These are phyloP conservation scores for Debaryomyces fabryi DNA, from an alignment of 1,139 yeast species.

Conservation along the genomic window DNA sequence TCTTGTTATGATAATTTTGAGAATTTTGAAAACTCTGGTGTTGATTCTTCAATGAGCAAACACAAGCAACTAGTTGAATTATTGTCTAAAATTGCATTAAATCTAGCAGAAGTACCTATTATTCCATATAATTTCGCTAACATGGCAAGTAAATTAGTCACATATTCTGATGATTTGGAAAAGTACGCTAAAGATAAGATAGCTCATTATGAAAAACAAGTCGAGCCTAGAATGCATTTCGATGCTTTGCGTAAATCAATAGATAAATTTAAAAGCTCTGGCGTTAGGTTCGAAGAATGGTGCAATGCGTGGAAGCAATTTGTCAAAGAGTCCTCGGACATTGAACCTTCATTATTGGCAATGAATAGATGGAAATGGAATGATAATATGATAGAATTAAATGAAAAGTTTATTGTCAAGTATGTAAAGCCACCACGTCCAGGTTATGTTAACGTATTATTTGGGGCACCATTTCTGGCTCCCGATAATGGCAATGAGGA, in stretches of 20 bases:
- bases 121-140: conserved; percentile 67
- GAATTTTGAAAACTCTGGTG: conserved; percentile 45
- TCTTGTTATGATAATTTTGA: conserved; percentile 72
- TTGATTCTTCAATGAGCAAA: conserved; percentile 60
- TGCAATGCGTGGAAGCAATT: conserved; percentile 55
- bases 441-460: conserved; percentile 69
- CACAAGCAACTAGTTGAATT: conserved; percentile 63
- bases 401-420: conserved; percentile 52
- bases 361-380: conserved; percentile 83
- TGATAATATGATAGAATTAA: conserved; percentile 59
- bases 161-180: conserved; percentile 53
- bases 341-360: conserved; percentile 72
- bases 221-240: conserved; percentile 27
- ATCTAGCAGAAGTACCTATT: conserved; percentile 71
- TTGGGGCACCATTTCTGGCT: conserved; percentile 69
- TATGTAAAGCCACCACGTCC: conserved; percentile 56
- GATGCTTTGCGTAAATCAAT: conserved; percentile 29
- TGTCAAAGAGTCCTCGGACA: conserved; percentile 35
- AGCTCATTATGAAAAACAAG: conserved; percentile 20
- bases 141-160: conserved; percentile 48
- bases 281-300: conserved; percentile 45
- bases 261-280: conserved; percentile 24
- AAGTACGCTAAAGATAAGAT: conserved; percentile 34
- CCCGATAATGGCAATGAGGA: conserved; percentile 37
- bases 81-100: conserved; percentile 54